Evolutionary conservation across 805 yeast genomes (phyloP).

Genomic region (Yarrowia keelungensis): DNA sequence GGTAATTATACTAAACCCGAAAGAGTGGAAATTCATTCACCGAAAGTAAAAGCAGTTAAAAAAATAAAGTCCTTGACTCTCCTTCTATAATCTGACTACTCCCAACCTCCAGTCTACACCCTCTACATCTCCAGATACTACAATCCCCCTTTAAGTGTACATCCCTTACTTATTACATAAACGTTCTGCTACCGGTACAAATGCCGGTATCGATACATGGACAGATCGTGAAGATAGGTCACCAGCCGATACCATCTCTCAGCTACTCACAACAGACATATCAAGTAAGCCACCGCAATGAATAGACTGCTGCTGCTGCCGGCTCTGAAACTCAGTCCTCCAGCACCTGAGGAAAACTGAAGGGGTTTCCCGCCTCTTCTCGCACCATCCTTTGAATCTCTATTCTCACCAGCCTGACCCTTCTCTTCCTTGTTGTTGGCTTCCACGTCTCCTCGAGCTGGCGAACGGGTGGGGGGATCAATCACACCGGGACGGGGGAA

Average conservation of each 20-base stretch:
- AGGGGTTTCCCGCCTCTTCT: neutral
- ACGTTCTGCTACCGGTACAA: neutral
- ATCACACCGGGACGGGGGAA: slow-evolving; percentile 19
- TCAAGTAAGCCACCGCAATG: slow-evolving; percentile 30
- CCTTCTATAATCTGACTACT: no score
- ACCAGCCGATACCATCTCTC: neutral
- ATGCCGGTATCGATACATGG: neutral
- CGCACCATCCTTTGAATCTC: neutral
- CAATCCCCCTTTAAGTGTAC: neutral
- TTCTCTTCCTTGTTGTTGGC: neutral
- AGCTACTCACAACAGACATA: slow-evolving; percentile 3
- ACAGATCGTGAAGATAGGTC: neutral
- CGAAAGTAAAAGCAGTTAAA: no score
- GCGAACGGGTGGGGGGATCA: slow-evolving; percentile 30
- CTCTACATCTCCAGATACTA: no score
- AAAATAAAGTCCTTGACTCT: no score
- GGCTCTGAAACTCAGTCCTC: slow-evolving; percentile 10
- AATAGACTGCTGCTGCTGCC: slow-evolving; percentile 36
- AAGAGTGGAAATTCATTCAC: no score
- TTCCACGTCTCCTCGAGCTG: slow-evolving; percentile 23
- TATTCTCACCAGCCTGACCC: neutral
- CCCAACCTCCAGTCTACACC: no score
- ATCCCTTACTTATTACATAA: neutral
- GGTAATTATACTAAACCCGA: no score
- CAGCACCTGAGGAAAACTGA: slow-evolving; percentile 8